Conservation (phyloP, 2,329 filamentous ascomycete genomes). For the Trichoderma cornu-damae region DNA sequence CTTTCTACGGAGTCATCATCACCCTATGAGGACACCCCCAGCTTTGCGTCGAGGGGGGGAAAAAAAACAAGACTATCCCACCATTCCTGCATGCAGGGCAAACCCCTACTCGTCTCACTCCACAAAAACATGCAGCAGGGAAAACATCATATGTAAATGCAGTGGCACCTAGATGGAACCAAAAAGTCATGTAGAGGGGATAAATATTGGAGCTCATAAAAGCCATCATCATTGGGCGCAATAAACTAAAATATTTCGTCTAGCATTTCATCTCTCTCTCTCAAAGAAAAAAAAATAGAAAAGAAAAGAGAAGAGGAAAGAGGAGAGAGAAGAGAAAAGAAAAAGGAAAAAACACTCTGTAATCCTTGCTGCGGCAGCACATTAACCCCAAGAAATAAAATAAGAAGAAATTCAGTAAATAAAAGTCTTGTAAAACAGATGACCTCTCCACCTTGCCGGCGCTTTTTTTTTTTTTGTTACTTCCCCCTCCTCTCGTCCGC, state of each 20-base stretch:
- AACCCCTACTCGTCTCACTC: conserved; percentile 11
- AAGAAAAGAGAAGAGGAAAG: not conserved
- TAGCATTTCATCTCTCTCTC: conserved; percentile 13
- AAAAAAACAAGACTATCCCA: not conserved
- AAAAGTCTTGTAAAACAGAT: conserved; percentile 16
- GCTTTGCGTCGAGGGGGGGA: not conserved
- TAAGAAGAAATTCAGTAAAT: not conserved
- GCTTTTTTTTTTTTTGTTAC: conserved; percentile 2
- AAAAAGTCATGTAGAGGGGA: not conserved
- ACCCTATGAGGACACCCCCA: not conserved
- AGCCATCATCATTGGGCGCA: conserved; percentile 19
- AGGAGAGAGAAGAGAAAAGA: not conserved
- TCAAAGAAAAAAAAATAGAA: not conserved
- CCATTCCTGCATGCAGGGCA: conserved; percentile 11
- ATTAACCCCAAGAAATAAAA: conserved; percentile 1
- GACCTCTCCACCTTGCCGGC: conserved; percentile 16
- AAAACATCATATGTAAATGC: not conserved
- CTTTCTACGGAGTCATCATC: not conserved
- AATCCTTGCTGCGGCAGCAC: not conserved
- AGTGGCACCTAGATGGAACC: not conserved
- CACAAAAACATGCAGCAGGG: not conserved
- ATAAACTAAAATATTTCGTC: conserved; percentile 16
- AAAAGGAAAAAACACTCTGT: not conserved
- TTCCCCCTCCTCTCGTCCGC: not conserved
- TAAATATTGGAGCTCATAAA: conserved; percentile 16